phyloP scores from a whole-genome alignment of 768 basidiomycete genomes.

The Rhizopogon vinicolor region DNA sequence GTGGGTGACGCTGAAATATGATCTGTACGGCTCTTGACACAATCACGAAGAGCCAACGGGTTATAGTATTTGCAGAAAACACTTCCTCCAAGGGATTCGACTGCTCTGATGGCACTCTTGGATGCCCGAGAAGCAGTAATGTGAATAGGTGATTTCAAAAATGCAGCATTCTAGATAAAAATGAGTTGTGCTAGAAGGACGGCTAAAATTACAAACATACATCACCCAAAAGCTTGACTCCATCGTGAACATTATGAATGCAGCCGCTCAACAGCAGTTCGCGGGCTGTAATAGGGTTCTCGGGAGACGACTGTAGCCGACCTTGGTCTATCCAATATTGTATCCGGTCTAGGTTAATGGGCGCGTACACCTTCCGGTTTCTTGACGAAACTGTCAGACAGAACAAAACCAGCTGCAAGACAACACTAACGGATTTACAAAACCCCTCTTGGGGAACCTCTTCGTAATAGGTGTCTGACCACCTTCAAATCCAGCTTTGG shows the following conservation, averaged over 20 bases:
- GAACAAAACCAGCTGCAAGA: conserved; percentile 1
- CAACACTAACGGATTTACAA: conserved; percentile 78
- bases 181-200: background rate
- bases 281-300: conserved; percentile 82
- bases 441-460: conserved; percentile 90
- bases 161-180: conserved; percentile 51
- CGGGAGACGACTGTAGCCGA: conserved; percentile 69
- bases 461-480: conserved; percentile 94
- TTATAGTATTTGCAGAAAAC: conserved; percentile 94
- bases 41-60: conserved; percentile 74
- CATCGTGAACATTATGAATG: conserved; percentile 84
- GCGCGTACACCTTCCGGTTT: conserved; percentile 69
- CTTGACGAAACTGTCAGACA: conserved; percentile 33
- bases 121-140: conserved; percentile 84
- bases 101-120: conserved; percentile 76
- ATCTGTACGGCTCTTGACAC: conserved; percentile 67
- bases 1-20: conserved; percentile 74
- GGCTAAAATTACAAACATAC: conserved; percentile 36
- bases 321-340: conserved; percentile 90
- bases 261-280: conserved; percentile 84
- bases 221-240: conserved; percentile 86
- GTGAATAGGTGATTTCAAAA: conserved; percentile 68
- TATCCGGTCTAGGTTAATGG: conserved; percentile 82
- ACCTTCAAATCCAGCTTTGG: conserved; percentile 85
- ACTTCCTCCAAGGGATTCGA: conserved; percentile 78